Percentiles rank a stretch among this genome's conserved stretches.
These are phyloP conservation scores for Botrytis porri DNA, from an alignment of 2,329 filamentous ascomycete genomes.

Conservation along the genomic window DNA sequence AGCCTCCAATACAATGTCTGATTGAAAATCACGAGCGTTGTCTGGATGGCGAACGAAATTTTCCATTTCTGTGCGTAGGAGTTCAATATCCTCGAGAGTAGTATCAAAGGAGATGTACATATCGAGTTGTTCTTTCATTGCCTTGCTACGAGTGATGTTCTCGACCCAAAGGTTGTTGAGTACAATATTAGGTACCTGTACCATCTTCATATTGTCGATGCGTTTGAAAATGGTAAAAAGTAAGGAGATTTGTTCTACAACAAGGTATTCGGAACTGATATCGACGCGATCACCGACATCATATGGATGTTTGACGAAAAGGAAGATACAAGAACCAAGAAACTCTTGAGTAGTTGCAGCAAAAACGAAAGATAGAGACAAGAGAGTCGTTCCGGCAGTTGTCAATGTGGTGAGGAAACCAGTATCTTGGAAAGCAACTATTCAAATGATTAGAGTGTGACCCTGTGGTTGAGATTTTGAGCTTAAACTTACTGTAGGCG, in stretches of 20 bases:
- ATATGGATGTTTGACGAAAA: conserved; percentile 98
- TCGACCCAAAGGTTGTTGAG: conserved; percentile 94
- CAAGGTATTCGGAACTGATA: conserved; percentile 64
- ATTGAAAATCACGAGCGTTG: conserved; percentile 87
- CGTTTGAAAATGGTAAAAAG: conserved; percentile 90
- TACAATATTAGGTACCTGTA: conserved; percentile 80
- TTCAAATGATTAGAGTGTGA: conserved; percentile 29
- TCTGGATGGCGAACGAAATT: conserved; percentile 78
- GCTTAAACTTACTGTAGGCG: conserved; percentile 63
- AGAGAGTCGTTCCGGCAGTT: conserved; percentile 84
- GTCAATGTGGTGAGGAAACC: conserved; percentile 82
- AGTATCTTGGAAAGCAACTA: conserved; percentile 82
- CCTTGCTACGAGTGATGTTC: conserved; percentile 85
- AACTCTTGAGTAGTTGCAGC: conserved; percentile 89
- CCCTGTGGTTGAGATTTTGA: conserved; percentile 15
- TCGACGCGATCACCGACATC: conserved; percentile 95
- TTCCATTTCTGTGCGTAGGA: conserved; percentile 80
- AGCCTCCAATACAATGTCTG: conserved; percentile 76
- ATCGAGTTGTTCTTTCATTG: conserved; percentile 80
- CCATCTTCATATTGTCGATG: conserved; percentile 75
- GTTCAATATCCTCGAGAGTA: conserved; percentile 82
- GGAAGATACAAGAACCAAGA: conserved; percentile 95
- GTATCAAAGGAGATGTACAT: conserved; percentile 85
- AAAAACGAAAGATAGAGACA: conserved; percentile 97
- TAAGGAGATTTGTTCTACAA: conserved; percentile 91